Conservation (phyloP, 1,284 basidiomycete genomes). For the Ganoderma lucidum region DNA sequence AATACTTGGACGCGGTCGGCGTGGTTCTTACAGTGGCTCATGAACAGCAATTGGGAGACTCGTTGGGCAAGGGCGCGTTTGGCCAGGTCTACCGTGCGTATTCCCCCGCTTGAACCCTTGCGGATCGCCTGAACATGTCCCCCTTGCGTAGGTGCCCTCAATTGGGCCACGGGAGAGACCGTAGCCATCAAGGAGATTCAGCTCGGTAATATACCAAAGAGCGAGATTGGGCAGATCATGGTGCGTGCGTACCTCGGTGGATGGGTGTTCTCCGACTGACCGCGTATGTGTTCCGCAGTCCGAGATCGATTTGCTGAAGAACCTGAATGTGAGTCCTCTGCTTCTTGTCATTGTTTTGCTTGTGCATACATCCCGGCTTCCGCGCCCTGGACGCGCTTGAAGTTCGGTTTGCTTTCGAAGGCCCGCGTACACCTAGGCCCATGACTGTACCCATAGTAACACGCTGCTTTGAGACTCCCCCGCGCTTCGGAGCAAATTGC, state of each 20-base stretch:
- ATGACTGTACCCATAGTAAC: slow-evolving; percentile 9
- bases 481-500: not conserved
- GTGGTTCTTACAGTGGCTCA: not conserved
- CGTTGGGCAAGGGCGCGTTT: slow-evolving; percentile 93
- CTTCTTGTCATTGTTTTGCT: not conserved
- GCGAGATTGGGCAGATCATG: slow-evolving; percentile 97
- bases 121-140: slow-evolving; percentile 13
- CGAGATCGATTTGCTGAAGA: slow-evolving; percentile 98
- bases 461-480: slow-evolving; percentile 1
- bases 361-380: not conserved
- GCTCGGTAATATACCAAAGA: slow-evolving; percentile 91
- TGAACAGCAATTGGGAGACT: slow-evolving; percentile 90
- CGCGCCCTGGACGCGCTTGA: not conserved
- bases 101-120: slow-evolving; percentile 4
- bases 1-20: not conserved
- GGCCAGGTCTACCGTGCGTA: slow-evolving; percentile 92
- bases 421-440: not conserved
- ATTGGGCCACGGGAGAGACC: slow-evolving; percentile 96
- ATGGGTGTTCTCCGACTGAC: slow-evolving; percentile 1
- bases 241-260: slow-evolving; percentile 47
- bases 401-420: not conserved
- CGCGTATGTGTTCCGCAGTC: slow-evolving; percentile 58
- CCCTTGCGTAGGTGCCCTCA: slow-evolving; percentile 77
- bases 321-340: slow-evolving; percentile 75
- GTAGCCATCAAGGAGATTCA: slow-evolving; percentile 97